Evolutionary conservation across 1,139 yeast species (phyloP).

Genomic region (Yamadazyma spencermartinsiae): DNA sequence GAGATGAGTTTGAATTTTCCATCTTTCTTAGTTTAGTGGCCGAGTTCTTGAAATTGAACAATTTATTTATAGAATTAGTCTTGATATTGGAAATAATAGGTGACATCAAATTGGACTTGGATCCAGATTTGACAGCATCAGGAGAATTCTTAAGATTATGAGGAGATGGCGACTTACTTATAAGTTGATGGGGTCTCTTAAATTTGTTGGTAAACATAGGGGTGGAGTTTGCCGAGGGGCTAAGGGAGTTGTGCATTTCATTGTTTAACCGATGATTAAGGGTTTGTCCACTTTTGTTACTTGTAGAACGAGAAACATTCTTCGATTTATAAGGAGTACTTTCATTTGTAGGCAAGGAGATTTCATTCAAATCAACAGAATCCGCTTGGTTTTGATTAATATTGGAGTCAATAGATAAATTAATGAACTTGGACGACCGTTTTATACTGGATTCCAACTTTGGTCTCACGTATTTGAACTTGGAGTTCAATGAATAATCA

Average conservation of each 20-base stretch:
- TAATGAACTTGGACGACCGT: slow-evolving; percentile 48
- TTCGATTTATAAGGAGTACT: slow-evolving; percentile 9
- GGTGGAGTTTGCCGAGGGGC: slow-evolving; percentile 12
- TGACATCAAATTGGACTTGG: slow-evolving; percentile 10
- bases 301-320: not conserved
- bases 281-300: not conserved
- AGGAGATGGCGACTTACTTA: slow-evolving; percentile 49
- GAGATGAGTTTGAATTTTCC: slow-evolving; percentile 12
- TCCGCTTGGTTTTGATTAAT: slow-evolving; percentile 9
- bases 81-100: slow-evolving; percentile 8
- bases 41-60: slow-evolving; percentile 20
- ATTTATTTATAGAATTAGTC: slow-evolving; percentile 10
- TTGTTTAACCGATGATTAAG: slow-evolving; percentile 4
- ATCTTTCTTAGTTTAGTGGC: slow-evolving; percentile 21
- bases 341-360: slow-evolving; percentile 8
- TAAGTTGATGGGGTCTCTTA: slow-evolving; percentile 49
- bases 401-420: slow-evolving; percentile 43
- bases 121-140: slow-evolving; percentile 8
- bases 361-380: slow-evolving; percentile 5
- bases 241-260: slow-evolving; percentile 9
- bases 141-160: slow-evolving; percentile 7
- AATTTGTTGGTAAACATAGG: slow-evolving; percentile 33
- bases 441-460: slow-evolving; percentile 31
- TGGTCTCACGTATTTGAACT: slow-evolving; percentile 8
- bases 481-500: slow-evolving; percentile 9